phyloP scores from a whole-genome alignment of 345 rosid species.

The Combretum micranthum region DNA sequence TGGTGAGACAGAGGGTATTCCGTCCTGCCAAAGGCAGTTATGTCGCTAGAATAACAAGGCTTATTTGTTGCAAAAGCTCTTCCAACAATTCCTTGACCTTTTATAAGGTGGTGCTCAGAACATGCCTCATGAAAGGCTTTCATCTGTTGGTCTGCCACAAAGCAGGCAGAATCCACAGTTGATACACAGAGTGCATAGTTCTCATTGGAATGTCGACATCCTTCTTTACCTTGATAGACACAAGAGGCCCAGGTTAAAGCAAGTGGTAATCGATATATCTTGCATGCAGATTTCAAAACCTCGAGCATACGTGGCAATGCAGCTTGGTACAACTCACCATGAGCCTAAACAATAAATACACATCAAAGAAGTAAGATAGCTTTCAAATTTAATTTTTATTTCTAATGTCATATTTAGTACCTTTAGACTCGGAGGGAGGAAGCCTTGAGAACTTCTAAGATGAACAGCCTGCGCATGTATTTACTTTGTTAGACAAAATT shows the following conservation, averaged over 20 bases:
- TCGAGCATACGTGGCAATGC: conserved; percentile 49
- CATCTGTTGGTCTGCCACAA: conserved; percentile 34
- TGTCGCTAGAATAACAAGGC: conserved; percentile 53
- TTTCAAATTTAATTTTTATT: neutral
- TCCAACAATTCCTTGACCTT: conserved; percentile 83
- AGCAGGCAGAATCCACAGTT: conserved; percentile 58
- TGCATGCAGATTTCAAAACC: conserved; percentile 55
- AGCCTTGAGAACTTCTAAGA: conserved; percentile 57
- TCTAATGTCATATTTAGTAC: conserved; percentile 18
- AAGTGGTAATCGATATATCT: conserved; percentile 50
- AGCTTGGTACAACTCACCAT: conserved; percentile 34
- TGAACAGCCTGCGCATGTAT: conserved; percentile 61
- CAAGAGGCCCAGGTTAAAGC: conserved; percentile 85
- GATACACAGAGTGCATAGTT: conserved; percentile 52
- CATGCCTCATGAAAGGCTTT: conserved; percentile 56
- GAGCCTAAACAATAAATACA: conserved; percentile 28
- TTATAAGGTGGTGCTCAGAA: conserved; percentile 73
- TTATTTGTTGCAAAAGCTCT: conserved; percentile 46
- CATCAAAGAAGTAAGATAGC: neutral
- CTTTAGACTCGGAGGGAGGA: conserved; percentile 41
- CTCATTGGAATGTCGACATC: conserved; percentile 61
- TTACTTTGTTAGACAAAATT: conserved; percentile 1
- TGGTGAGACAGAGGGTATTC: conserved; percentile 82
- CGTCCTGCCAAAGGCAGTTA: conserved; percentile 55
- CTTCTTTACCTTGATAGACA: conserved; percentile 51